Evolutionary conservation across 1,139 yeast species (phyloP).

Genomic region (Kurtzmaniella natalensis): DNA sequence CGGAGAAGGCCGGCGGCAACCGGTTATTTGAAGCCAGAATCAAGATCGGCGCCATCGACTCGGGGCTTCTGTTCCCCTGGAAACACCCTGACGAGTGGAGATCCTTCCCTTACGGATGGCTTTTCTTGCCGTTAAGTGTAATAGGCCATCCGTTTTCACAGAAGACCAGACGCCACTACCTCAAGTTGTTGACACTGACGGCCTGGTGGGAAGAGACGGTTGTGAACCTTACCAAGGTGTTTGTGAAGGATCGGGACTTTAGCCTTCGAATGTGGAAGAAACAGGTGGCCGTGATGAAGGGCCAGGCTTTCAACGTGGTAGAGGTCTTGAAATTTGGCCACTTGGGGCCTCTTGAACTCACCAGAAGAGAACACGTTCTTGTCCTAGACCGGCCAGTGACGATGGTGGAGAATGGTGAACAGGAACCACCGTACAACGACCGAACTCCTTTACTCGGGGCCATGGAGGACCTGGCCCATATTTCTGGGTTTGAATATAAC

Average conservation of each 20-base stretch:
- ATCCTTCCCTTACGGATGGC: slow-evolving; percentile 78
- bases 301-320: slow-evolving; percentile 75
- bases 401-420: background rate
- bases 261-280: slow-evolving; percentile 62
- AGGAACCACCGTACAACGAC: slow-evolving; percentile 5
- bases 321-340: slow-evolving; percentile 54
- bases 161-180: slow-evolving; percentile 52
- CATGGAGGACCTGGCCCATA: slow-evolving; percentile 6
- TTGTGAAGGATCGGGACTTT: slow-evolving; percentile 57
- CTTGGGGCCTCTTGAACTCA: slow-evolving; percentile 68
- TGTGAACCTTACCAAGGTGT: slow-evolving; percentile 41
- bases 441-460: slow-evolving; percentile 9
- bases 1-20: slow-evolving; percentile 8
- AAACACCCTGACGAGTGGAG: slow-evolving; percentile 83
- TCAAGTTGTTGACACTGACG: slow-evolving; percentile 55
- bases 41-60: slow-evolving; percentile 71
- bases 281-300: slow-evolving; percentile 70
- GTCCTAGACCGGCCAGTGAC: slow-evolving; percentile 49
- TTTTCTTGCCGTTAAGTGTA: slow-evolving; percentile 58
- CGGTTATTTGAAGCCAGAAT: slow-evolving; percentile 31
- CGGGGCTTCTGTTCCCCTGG: slow-evolving; percentile 78
- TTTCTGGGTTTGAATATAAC: slow-evolving; percentile 23
- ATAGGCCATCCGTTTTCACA: slow-evolving; percentile 67
- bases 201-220: slow-evolving; percentile 71
- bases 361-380: slow-evolving; percentile 52